Evolutionary conservation across 179 eudicot genomes (phyloP).

Genomic region (Gypsophila paniculata): DNA sequence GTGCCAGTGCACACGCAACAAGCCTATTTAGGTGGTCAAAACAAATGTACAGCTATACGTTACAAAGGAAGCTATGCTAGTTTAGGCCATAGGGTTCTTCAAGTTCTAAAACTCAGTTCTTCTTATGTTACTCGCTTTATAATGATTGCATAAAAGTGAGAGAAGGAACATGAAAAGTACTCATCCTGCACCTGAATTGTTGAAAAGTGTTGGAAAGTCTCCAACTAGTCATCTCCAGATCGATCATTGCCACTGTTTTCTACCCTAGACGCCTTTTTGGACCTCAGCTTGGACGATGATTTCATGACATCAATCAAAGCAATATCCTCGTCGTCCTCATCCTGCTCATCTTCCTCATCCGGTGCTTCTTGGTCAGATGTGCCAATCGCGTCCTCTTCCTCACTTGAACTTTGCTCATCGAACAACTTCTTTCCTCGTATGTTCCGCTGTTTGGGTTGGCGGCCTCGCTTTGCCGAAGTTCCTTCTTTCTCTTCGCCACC

Average conservation of each 20-base stretch:
- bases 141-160: conserved; percentile 6
- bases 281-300: conserved; percentile 70
- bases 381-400: conserved; percentile 77
- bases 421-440: conserved; percentile 79
- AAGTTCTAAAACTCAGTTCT: not conserved
- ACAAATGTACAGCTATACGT: too few species aligned
- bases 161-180: not conserved
- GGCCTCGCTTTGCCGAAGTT: conserved; percentile 61
- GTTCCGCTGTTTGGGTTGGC: conserved; percentile 55
- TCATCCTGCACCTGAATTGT: conserved; percentile 41
- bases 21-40: too few species aligned
- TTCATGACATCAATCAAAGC: conserved; percentile 67
- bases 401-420: conserved; percentile 78
- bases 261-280: conserved; percentile 46
- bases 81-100: not conserved
- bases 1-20: too few species aligned
- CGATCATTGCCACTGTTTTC: conserved; percentile 33
- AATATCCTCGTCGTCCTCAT: conserved; percentile 64
- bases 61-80: too few species aligned
- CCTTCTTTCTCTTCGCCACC: conserved; percentile 70
- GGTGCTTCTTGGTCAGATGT: conserved; percentile 70
- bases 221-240: conserved; percentile 34
- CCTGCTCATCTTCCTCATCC: conserved; percentile 56
- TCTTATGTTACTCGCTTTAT: not conserved
- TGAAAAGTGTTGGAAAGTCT: conserved; percentile 34